Base-by-base conservation (phyloP, 768 basidiomycete species). In the Multifurca ochricompacta region DNA sequence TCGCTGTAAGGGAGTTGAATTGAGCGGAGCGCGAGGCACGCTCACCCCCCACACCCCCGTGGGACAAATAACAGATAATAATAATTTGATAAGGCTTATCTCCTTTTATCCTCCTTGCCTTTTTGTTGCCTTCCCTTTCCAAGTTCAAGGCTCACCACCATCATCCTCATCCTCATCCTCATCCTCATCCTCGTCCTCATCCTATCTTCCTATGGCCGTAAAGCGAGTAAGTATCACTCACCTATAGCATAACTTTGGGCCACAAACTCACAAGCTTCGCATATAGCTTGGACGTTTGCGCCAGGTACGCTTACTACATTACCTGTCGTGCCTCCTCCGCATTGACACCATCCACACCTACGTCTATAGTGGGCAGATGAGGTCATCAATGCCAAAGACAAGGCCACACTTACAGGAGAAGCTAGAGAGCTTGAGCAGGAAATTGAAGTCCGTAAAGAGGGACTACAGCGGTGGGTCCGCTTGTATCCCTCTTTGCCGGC, bases 321-420 rank as follows among this genome's bases (percentile, higher is more conserved):
- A n/a, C 27, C 25, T 64, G 6, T 3, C 3, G 28, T 39, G 28
- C 51, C 62, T 51, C 46, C 49, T 8, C 14, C 9, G 13, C 7
- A 19, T 35, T 56, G 36, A 43, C 28, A 27, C 53, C 32, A 21
- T 54, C 39, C 43, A 51, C 46, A 32, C 45, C 19, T 56, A 50
- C 21, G 21, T 25, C 46, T 61, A 40, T 63, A 93, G 87, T 89
- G 90, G 87, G 89, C 88, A 5, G 89, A 87, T 37, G 91, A 94
- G 71, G 85, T 88, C 62, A 90, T 96, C 49, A 83, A 87, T 36
- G 78, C 85, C 23, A 80, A 84, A 59, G 88, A 91, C 66, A 94
- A 87, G 75, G 83, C 87, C 2, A 69, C 78, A 39, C 76, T 85
- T 30, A 81, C 85, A 3, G 85, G 86, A 23, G 91, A 92, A 59